Percentiles rank a stretch among this genome's conserved stretches.
Conservation (phyloP, 148 eudicot genomes). For the Salicornia ramosissima region DNA sequence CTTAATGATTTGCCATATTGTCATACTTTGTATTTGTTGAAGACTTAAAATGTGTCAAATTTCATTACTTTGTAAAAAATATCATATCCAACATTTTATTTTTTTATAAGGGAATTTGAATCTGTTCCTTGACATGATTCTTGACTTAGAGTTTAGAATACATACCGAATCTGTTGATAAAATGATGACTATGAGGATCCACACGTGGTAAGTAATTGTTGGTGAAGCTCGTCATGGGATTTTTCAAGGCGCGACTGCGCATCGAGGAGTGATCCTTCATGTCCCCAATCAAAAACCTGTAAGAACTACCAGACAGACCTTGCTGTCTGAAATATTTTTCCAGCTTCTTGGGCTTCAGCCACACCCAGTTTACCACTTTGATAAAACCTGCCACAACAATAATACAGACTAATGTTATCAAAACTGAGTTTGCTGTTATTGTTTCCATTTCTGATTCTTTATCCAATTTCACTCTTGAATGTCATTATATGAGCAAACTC, state of each 20-base stretch:
- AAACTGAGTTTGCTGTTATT: conserved; percentile 6
- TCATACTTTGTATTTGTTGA: too few relatives aligned
- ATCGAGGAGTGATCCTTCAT: neutral
- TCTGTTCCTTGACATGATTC: too few relatives aligned
- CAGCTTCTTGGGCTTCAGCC: conserved; percentile 22
- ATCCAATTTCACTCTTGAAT: too few relatives aligned
- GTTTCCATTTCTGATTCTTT: conserved; percentile 4
- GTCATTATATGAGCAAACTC: too few relatives aligned
- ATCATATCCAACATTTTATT: too few relatives aligned
- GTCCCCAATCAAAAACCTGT: conserved; percentile 21
- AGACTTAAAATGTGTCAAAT: too few relatives aligned
- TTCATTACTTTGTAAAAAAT: too few relatives aligned
- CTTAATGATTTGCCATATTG: too few relatives aligned
- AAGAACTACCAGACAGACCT: conserved; percentile 20
- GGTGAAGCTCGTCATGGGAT: conserved; percentile 5
- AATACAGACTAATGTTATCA: conserved; percentile 4
- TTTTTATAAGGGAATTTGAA: too few relatives aligned
- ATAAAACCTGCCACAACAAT: neutral
- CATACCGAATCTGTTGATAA: conserved; percentile 16
- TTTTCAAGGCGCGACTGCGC: conserved; percentile 7
- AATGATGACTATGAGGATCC: conserved; percentile 9
- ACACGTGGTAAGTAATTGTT: conserved; percentile 8
- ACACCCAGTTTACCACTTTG: conserved; percentile 21
- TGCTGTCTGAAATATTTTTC: conserved; percentile 18
- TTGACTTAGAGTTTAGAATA: neutral